These are phyloP conservation scores for Paramyrothecium sp. DNA, from an alignment of 2,329 filamentous ascomycete genomes.

Conservation along the genomic window DNA sequence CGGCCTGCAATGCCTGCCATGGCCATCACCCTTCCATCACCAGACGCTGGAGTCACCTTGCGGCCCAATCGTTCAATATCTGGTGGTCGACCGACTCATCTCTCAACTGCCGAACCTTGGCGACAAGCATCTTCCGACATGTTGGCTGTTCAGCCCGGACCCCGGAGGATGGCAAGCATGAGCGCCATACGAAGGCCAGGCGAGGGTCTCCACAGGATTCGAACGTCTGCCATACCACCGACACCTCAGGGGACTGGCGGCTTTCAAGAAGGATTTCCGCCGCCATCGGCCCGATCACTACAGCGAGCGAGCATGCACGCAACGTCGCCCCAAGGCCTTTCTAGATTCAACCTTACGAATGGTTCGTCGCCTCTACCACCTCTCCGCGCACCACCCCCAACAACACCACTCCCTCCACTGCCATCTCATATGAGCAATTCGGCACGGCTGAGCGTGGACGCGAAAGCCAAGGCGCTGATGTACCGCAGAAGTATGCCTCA, in stretches of 20 bases:
- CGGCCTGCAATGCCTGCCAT: slow-evolving; percentile 24
- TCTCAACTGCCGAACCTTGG: neutral
- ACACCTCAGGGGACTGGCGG: neutral
- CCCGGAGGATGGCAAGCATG: slow-evolving; percentile 1
- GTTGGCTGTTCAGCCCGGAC: neutral
- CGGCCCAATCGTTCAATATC: slow-evolving; percentile 1
- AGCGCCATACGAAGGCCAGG: neutral
- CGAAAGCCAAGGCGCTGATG: slow-evolving; percentile 18
- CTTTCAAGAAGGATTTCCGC: neutral
- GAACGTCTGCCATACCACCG: neutral
- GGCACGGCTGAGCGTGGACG: slow-evolving; percentile 6
- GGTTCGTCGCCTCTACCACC: slow-evolving; percentile 10
- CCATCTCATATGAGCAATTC: slow-evolving; percentile 10
- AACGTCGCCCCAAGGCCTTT: neutral
- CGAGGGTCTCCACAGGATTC: neutral
- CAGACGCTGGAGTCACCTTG: neutral
- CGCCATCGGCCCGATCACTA: slow-evolving; percentile 15
- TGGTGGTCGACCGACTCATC: neutral
- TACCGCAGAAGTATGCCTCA: slow-evolving; percentile 51
- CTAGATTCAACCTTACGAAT: neutral
- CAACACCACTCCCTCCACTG: slow-evolving; percentile 27
- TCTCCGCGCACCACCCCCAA: slow-evolving; percentile 24
- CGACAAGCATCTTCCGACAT: neutral
- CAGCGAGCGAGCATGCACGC: slow-evolving; percentile 27
- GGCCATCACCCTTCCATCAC: slow-evolving; percentile 4